A percentile compares a stretch with the other conserved stretches of the same genome.
phyloP scores from a whole-genome alignment of 2,329 filamentous ascomycete species.

The Xylaria sp. region DNA sequence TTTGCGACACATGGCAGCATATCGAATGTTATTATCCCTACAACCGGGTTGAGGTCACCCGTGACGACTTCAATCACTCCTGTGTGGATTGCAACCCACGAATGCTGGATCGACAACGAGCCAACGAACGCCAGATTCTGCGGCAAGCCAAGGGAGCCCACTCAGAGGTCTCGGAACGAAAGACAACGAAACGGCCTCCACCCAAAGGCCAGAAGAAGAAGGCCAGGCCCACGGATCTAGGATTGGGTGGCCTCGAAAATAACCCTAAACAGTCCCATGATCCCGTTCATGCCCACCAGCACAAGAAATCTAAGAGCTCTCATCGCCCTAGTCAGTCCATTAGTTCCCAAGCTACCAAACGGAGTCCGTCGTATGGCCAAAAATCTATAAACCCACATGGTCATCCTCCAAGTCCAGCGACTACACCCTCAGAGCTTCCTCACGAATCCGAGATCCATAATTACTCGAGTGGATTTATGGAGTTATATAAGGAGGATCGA shows the following conservation, averaged over 20 bases:
- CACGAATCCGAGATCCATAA: slow-evolving; percentile 72
- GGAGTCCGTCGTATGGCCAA: slow-evolving; percentile 72
- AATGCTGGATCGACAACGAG: slow-evolving; percentile 75
- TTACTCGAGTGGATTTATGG: slow-evolving; percentile 80
- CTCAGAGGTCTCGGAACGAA: slow-evolving; percentile 69
- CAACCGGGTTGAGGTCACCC: slow-evolving; percentile 76
- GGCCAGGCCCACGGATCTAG: slow-evolving; percentile 73
- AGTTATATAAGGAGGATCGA: slow-evolving; percentile 72
- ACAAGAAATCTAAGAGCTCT: slow-evolving; percentile 83
- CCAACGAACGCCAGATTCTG: slow-evolving; percentile 75
- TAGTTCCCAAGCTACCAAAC: slow-evolving; percentile 72
- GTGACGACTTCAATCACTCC: slow-evolving; percentile 79
- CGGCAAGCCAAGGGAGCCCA: slow-evolving; percentile 60
- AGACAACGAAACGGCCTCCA: slow-evolving; percentile 68
- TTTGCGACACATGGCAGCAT: slow-evolving; percentile 97
- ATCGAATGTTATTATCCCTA: slow-evolving; percentile 92
- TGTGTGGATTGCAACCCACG: slow-evolving; percentile 90
- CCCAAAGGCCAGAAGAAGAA: slow-evolving; percentile 92
- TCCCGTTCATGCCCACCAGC: slow-evolving; percentile 62
- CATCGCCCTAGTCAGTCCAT: slow-evolving; percentile 83
- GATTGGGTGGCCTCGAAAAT: slow-evolving; percentile 67
- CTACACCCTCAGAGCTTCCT: slow-evolving; percentile 73
- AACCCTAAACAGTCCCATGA: slow-evolving; percentile 59
- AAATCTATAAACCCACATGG: slow-evolving; percentile 65
- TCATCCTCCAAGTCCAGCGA: slow-evolving; percentile 78